A percentile compares a stretch with the other conserved stretches of the same genome.
Conservation (phyloP, 495 filamentous ascomycete genomes). For the Penicillium crystallinum region DNA sequence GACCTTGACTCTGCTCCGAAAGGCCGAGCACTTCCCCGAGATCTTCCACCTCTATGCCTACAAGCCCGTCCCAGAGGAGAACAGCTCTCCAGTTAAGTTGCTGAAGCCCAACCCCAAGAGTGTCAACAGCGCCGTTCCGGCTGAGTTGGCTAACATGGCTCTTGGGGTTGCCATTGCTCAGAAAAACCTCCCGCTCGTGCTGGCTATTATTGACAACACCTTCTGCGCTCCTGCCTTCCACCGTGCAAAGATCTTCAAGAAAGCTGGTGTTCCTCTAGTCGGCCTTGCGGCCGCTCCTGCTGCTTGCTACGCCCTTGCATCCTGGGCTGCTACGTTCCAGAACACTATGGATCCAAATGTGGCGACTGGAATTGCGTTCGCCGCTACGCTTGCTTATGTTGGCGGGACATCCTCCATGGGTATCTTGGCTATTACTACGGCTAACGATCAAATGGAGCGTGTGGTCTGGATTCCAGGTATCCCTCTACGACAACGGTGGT, state of each 20-base stretch:
- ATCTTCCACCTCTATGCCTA: constrained; percentile 77
- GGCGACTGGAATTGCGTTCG: constrained; percentile 74
- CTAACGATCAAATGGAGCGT: constrained; percentile 91
- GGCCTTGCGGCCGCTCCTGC: constrained; percentile 56
- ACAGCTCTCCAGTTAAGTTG: constrained; percentile 54
- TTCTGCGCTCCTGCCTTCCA: constrained; percentile 69
- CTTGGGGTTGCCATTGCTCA: constrained; percentile 70
- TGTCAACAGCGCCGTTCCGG: constrained; percentile 64
- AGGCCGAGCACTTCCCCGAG: constrained; percentile 67
- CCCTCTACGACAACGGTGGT: constrained; percentile 78
- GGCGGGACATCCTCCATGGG: constrained; percentile 73
- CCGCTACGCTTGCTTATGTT: constrained; percentile 75
- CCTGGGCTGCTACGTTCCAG: constrained; percentile 51
- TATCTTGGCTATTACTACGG: constrained; percentile 73
- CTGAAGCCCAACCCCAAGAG: constrained; percentile 58
- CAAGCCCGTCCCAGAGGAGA: constrained; percentile 68
- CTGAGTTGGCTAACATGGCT: constrained; percentile 59
- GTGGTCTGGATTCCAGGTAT: constrained; percentile 81
- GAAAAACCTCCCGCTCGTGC: constrained; percentile 66
- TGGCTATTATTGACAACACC: constrained; percentile 74
- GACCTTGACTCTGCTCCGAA: constrained; percentile 64
- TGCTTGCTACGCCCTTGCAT: constrained; percentile 64
- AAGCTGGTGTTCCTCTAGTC: constrained; percentile 45
- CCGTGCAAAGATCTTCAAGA: constrained; percentile 57
- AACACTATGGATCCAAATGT: constrained; percentile 62